Evolutionary conservation across 768 basidiomycete species (phyloP), one percentile per base, ranked within the genome.

Genomic region (Lentinula edodes): DNA sequence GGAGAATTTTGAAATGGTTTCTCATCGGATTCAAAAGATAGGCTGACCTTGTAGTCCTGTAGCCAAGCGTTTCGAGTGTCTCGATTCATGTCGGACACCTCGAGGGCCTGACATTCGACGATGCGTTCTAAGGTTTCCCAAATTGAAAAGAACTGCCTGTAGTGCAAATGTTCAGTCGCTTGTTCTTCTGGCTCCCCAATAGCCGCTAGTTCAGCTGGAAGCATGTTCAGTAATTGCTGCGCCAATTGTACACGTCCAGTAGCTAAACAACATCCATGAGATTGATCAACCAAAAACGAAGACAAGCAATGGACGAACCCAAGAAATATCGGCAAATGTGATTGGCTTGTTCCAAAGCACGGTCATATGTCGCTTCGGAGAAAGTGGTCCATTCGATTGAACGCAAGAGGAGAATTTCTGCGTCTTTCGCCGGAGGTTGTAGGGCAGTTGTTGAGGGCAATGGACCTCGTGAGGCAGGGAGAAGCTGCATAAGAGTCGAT

Each of bases 361-460:
- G 87, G 10, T 79, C 75, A 64, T 88, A 86, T 1, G 95, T 98
- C 5, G 80, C 75, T 36, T 85, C 83, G 65, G 81, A 78, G 70
- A 91, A 90, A 0, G 85, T 89, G 56, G 95, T 90, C 96, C 96
- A 99, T 68, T 98, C 95, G 53, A 98, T 88, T 0, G 92, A 91
- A 18, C 95, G 85, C 35, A 96, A 79, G 7, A 98, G 77, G 52
- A 90, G 71, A 63, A 74, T 68, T 68, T 93, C 90, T 0, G 74
- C 72, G 15, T 86, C 84, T 0, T 78, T 82, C 0, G 88, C 78
- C 0, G 81, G 77, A 9, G 79, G 77, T 64, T 87, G 88, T 45
- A 83, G 66, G 2, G 78, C 74, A 52, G 85, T 80, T n/a, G 87
- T 76, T 0, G 83, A 84, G 0, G 89, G 87, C 28, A 90, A 74